These are phyloP conservation scores for Houttuynia cordata DNA, from an alignment of 164 flowering plant genomes.

Conservation along the genomic window DNA sequence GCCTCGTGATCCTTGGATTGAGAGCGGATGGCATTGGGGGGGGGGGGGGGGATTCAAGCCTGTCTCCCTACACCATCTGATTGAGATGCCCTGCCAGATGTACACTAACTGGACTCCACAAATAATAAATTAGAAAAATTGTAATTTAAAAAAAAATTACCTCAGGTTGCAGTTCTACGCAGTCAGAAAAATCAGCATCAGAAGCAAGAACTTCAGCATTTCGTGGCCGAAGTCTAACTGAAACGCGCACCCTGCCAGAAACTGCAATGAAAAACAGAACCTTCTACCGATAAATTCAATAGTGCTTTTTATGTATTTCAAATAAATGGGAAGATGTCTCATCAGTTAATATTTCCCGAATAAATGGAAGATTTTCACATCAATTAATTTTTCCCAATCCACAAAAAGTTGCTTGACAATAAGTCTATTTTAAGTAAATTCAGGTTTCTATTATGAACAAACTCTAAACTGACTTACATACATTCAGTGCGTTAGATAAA, in stretches of 20 bases:
- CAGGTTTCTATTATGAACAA: too few species aligned
- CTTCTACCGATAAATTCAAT: neutral
- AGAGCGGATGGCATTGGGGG: too few species aligned
- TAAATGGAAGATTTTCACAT: neutral
- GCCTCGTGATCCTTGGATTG: too few species aligned
- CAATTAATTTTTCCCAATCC: too few species aligned
- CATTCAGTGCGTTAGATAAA: too few species aligned
- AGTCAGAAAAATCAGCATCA: slow-evolving; percentile 80
- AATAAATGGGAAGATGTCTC: neutral
- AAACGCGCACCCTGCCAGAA: slow-evolving; percentile 76
- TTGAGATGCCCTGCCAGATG: too few species aligned
- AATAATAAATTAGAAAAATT: neutral
- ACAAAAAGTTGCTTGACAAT: too few species aligned
- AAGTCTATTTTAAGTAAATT: too few species aligned
- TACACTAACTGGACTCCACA: too few species aligned
- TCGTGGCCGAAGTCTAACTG: slow-evolving; percentile 76
- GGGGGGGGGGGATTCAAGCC: too few species aligned
- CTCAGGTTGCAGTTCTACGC: slow-evolving; percentile 90
- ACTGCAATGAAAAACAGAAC: slow-evolving; percentile 22
- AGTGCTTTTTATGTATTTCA: neutral
- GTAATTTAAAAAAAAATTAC: slow-evolving; percentile 16
- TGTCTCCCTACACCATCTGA: too few species aligned
- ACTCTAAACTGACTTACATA: too few species aligned
- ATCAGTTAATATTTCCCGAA: neutral
- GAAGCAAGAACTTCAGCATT: slow-evolving; percentile 52